Percentiles rank a stretch among this genome's conserved stretches.
These are phyloP conservation scores for Inonotus hispidus DNA, from an alignment of 1,284 basidiomycete species.

Conservation along the genomic window DNA sequence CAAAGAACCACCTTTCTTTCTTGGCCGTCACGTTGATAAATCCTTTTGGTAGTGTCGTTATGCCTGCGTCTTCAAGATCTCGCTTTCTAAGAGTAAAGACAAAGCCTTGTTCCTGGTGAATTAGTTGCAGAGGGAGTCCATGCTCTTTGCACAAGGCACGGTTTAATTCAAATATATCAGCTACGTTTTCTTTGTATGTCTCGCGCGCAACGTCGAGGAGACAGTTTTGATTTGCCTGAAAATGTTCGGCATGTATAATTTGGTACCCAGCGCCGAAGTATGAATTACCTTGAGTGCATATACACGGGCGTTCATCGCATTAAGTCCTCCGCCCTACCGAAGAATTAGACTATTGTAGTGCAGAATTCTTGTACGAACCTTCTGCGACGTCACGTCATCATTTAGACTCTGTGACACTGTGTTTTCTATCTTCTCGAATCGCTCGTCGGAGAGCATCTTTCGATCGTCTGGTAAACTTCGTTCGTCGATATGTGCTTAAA, in stretches of 20 bases:
- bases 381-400: slow-evolving; percentile 55
- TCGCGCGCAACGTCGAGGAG: slow-evolving; percentile 89
- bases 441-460: slow-evolving; percentile 69
- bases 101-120: slow-evolving; percentile 70
- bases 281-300: slow-evolving; percentile 71
- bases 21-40: slow-evolving; percentile 67
- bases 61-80: slow-evolving; percentile 44
- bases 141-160: slow-evolving; percentile 54
- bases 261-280: not conserved
- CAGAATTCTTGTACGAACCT: slow-evolving; percentile 36
- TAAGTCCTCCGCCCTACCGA: slow-evolving; percentile 53
- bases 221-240: slow-evolving; percentile 68
- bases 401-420: slow-evolving; percentile 64
- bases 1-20: slow-evolving; percentile 71
- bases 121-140: slow-evolving; percentile 55
- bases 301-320: slow-evolving; percentile 65
- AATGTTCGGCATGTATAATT: not conserved
- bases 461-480: not conserved
- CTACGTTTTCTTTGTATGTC: slow-evolving; percentile 86
- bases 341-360: not conserved
- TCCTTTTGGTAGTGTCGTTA: slow-evolving; percentile 49
- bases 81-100: slow-evolving; percentile 64
- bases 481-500: not conserved
- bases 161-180: slow-evolving; percentile 73
- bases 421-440: slow-evolving; percentile 56